Evolutionary conservation across 2,329 filamentous ascomycete genomes (phyloP), one percentile per base, ranked within the genome.

Genomic region (Microcyclospora pomicola): DNA sequence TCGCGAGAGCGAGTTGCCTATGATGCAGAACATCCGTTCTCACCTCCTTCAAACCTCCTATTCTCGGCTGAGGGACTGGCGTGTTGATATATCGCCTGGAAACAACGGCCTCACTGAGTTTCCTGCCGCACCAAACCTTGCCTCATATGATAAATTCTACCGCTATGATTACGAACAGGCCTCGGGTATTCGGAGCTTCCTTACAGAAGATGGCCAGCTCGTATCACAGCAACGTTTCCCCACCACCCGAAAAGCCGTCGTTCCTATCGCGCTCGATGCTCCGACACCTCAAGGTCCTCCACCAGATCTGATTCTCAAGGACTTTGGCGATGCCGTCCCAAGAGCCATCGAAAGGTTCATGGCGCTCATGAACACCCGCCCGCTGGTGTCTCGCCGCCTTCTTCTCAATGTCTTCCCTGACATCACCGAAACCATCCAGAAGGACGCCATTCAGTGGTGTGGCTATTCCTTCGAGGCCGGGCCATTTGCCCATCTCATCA

Each of bases 381-480:
- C 87, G 0, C 75, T 94, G 33, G 92, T 87, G 76, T 95, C 88
- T 3, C 75, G 87, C 0, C 77, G 88, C 14, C 81, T 80, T 2
- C 68, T 94, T 11, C 70, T 80, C 49, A 95, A 94, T 59, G 70
- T 73, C 37, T 67, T 95, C 24, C 44, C 45, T 3, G 13, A 62
- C 44, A 64, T 69, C 35, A 67, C 68, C 41, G 66, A 69, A 16
- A 66, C 68, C 37, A 60, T 65, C 13, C 63, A 94, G 42, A 81
- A 84, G 50, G 73, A 80, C 53, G 82, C 82, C 34, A 73, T 87
- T 37, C 81, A 85, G 45, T 88, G 91, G 51, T 77, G 84, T 4
- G 86, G 82, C 7, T 98, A 94, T 62, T 84, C 87, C 60, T 95
- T 96, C 68, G 80, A 82, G 42, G 85, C 82, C 15, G 91, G 91